Percentiles rank a stretch among this genome's conserved stretches.
These are phyloP conservation scores for Eutrema heterophyllum DNA, from an alignment of 345 rosid species.

Conservation along the genomic window DNA sequence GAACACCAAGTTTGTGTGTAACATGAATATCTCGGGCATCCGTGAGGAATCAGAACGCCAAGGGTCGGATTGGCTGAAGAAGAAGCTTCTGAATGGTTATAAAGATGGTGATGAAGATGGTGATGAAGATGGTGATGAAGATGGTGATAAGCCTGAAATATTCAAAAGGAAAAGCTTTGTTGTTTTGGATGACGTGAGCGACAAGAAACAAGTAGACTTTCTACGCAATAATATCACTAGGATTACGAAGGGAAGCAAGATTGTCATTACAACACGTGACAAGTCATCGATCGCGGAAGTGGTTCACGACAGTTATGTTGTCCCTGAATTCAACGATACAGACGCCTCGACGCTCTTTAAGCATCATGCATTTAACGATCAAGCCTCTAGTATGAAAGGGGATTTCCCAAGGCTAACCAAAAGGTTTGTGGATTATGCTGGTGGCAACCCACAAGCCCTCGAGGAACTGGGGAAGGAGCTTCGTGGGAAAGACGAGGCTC, in stretches of 20 bases:
- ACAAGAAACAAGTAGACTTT: background rate
- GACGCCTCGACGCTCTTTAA: slow-evolving; percentile 9
- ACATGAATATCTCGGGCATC: background rate
- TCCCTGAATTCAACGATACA: background rate
- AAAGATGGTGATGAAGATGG: background rate
- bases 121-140: background rate
- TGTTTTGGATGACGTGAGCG: slow-evolving; percentile 7
- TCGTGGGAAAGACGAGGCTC: background rate
- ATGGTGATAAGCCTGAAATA: background rate
- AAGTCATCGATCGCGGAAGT: background rate
- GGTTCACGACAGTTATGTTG: background rate
- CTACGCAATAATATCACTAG: background rate
- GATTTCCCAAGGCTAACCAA: background rate
- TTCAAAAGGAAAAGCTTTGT: background rate
- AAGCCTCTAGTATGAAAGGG: background rate
- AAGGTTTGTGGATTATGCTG: slow-evolving; percentile 5
- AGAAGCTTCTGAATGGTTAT: background rate
- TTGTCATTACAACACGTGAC: slow-evolving; percentile 13
- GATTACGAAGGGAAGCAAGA: slow-evolving; percentile 1
- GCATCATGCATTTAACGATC: background rate
- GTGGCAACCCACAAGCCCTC: slow-evolving; percentile 35
- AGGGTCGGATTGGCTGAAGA: background rate
- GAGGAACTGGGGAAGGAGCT: slow-evolving; percentile 26
- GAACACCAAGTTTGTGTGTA: background rate
- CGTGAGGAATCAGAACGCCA: background rate